A percentile compares a stretch with the other conserved stretches of the same genome.
Conservation (phyloP, 1,284 basidiomycete species). For the Ustilago vetiveriae region DNA sequence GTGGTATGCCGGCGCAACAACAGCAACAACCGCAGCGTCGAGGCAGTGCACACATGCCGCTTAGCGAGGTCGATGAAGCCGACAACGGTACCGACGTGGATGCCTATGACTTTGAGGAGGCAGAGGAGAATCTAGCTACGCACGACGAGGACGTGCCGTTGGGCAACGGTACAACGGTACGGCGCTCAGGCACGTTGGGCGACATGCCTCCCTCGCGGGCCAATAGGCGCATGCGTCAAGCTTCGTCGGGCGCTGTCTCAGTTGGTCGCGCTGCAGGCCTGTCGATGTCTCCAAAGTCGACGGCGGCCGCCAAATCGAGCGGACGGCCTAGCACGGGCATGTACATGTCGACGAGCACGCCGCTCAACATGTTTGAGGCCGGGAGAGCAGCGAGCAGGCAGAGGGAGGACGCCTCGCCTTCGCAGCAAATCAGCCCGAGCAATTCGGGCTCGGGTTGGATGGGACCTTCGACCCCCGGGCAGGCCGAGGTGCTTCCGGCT, state of each 20-base stretch:
- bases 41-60: slow-evolving; percentile 29
- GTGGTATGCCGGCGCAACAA: slow-evolving; percentile 1
- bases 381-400: slow-evolving; percentile 8
- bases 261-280: slow-evolving; percentile 43
- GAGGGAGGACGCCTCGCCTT: slow-evolving; percentile 3
- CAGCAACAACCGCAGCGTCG: slow-evolving; percentile 9
- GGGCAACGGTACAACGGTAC: slow-evolving; percentile 24
- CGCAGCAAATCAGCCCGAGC: slow-evolving; percentile 33
- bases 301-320: slow-evolving; percentile 1
- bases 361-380: slow-evolving; percentile 37
- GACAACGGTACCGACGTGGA: slow-evolving; percentile 13
- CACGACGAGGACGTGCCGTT: slow-evolving; percentile 36
- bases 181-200: slow-evolving; percentile 45
- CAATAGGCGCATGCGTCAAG: slow-evolving; percentile 14
- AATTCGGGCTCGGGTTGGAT: slow-evolving; percentile 36
- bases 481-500: slow-evolving; percentile 44
- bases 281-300: slow-evolving; percentile 42
- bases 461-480: slow-evolving; percentile 35
- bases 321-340: slow-evolving; percentile 38
- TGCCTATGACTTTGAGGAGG: slow-evolving; percentile 24
- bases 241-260: slow-evolving; percentile 32
- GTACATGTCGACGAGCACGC: slow-evolving; percentile 37
- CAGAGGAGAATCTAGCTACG: slow-evolving; percentile 15
- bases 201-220: slow-evolving; percentile 33
- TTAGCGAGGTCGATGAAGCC: slow-evolving; percentile 33